Evolutionary conservation across 768 basidiomycete genomes (phyloP).

Genomic region (Mycena polygramma): DNA sequence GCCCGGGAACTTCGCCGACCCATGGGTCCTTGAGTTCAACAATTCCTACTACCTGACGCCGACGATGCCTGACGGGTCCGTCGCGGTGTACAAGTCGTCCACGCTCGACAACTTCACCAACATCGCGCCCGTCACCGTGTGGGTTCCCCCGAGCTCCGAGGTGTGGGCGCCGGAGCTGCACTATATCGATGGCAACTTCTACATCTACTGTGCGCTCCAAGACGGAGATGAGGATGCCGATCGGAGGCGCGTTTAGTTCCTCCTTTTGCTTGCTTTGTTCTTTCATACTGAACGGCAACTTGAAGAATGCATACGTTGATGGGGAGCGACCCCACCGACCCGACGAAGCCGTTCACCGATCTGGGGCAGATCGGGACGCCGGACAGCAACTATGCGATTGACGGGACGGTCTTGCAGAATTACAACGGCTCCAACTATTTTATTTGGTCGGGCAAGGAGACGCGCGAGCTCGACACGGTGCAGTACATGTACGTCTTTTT

Average conservation of each 20-base stretch:
- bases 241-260: not conserved
- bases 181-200: slow-evolving; percentile 20
- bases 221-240: slow-evolving; percentile 22
- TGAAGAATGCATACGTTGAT: slow-evolving; percentile 24
- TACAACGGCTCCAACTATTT: slow-evolving; percentile 29
- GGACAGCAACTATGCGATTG: slow-evolving; percentile 27
- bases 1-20: slow-evolving; percentile 26
- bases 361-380: slow-evolving; percentile 26
- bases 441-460: slow-evolving; percentile 30
- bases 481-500: slow-evolving; percentile 23
- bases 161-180: slow-evolving; percentile 32
- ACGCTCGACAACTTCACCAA: slow-evolving; percentile 30
- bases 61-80: slow-evolving; percentile 31
- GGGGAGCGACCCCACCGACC: slow-evolving; percentile 23
- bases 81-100: slow-evolving; percentile 26
- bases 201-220: slow-evolving; percentile 29
- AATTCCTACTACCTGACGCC: slow-evolving; percentile 26
- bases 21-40: slow-evolving; percentile 27
- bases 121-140: slow-evolving; percentile 12
- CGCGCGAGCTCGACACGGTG: slow-evolving; percentile 18
- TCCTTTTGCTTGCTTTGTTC: not conserved
- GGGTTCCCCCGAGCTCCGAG: slow-evolving; percentile 16
- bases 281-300: not conserved
- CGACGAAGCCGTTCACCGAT: slow-evolving; percentile 25
- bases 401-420: slow-evolving; percentile 24